Evolutionary conservation across 345 rosid genomes (phyloP), one percentile per base, ranked within the genome.

Genomic region (Citrus unshiu): DNA sequence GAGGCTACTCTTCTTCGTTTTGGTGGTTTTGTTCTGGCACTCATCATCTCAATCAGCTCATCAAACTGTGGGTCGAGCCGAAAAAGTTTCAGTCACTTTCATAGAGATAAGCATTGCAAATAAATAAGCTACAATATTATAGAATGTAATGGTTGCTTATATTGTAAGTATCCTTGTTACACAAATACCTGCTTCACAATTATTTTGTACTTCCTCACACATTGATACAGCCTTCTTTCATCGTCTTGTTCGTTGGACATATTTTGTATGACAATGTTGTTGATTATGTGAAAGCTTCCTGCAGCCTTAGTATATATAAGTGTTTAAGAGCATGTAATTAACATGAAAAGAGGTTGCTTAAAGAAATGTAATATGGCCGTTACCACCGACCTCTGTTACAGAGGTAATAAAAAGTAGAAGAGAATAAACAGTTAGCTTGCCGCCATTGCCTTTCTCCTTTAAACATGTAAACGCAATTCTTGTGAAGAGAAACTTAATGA

Each of bases 171-270:
- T 51, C 57, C 57, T 16, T 51, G 22, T 54, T 18, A 18, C 6
- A 1, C 19, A 54, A 54, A 3, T 77, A 85, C 88, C 86, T 87
- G 88, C 70, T 83, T 85, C 0, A 79, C 61, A 35, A 85, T 83
- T 34, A 25, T 75, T 19, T 78, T 81, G 40, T 85, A 85, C 83
- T 87, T 87, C 69, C 70, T 79, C 3, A 82, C 74, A 70, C 85
- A 83, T 7, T 51, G 82, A 72, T 68, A 49, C 21, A 87, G 68
- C 82, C 84, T 83, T 70, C 58, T 83, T 56, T 83, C 86, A 14
- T 83, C 84, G 46, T 79, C 86, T 22, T 79, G 77, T 73, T 73
- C 78, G 32, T 54, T 83, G 13, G 86, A 73, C 87, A 81, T 82
- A 46, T 12, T 12, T 3, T 49, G 37, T 51, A 59, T 4, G 29